Evolutionary conservation across 2,329 filamentous ascomycete genomes (phyloP), one percentile per base, ranked within the genome.

Genomic region (Aspergillus puulaauensis): DNA sequence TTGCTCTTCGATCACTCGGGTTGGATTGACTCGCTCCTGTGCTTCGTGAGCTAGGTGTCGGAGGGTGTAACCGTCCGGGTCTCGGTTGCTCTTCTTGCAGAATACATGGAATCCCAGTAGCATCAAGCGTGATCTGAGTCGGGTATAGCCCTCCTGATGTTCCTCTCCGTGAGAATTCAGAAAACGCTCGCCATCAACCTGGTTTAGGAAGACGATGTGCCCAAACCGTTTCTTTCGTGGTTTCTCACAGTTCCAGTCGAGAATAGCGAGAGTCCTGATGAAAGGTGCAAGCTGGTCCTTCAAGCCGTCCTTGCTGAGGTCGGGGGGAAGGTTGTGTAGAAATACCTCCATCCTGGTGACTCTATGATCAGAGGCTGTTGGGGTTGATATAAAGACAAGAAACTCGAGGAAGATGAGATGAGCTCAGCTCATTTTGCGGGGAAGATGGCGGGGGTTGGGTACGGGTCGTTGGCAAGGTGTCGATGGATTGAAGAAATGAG

Each of bases 241-340:
- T 61, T 83, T 83, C 33, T 77, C 71, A 46, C 77, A 77, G 46
- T 80, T 69, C 60, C 75, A 82, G 31, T 70, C 66, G 4, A 70
- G 52, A 55, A 83, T 78, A 1, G 68, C 68, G 7, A 80, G 73
- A 1, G 65, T 56, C 6, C 53, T 59, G 6, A 84, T 67, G 14
- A 69, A 66, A 0, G 70, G 68, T 17, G 69, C 66, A 14, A 84
- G 73, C 47, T 74, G 77, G 0, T 72, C 62, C 15, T 70, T 67
- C 11, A 84, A 60, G 41, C 77, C 71, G 27, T 77, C 72, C 15
- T 76, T 69, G 9, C 77, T 82, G 27, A 74, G 66, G 19, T 77
- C 67, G 3, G 63, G 35, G 1, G 79, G 79, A 0, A 83, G 63
- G 49, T 76, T 75, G 12, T 68, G 66, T 9, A 82, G 66, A 63